phyloP scores from a whole-genome alignment of 1,139 yeast species.

The Candida sp. region DNA sequence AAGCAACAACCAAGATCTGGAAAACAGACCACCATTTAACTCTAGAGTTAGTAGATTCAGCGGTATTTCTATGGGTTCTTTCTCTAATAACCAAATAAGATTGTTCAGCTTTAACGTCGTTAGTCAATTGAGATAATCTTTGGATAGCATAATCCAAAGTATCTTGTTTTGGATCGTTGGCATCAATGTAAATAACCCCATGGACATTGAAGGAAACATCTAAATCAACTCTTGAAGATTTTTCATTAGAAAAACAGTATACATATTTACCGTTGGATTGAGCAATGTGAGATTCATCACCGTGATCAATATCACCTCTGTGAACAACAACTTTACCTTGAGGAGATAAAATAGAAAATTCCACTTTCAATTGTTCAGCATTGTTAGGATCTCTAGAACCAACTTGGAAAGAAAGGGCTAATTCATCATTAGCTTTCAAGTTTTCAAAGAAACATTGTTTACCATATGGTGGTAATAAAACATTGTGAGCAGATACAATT shows the following conservation, averaged over 20 bases:
- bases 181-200: constrained; percentile 87
- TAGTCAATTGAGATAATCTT: constrained; percentile 70
- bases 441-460: constrained; percentile 87
- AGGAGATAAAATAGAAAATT: constrained; percentile 65
- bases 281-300: constrained; percentile 72
- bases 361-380: constrained; percentile 73
- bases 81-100: constrained; percentile 93
- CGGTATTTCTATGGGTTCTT: constrained; percentile 97
- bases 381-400: constrained; percentile 86
- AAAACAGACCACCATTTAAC: constrained; percentile 98
- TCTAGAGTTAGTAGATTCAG: constrained; percentile 94
- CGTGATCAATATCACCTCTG: constrained; percentile 66
- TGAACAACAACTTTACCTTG: constrained; percentile 51
- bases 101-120: constrained; percentile 89
- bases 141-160: constrained; percentile 84
- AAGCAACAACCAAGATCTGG: constrained; percentile 82
- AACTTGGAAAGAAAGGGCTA: constrained; percentile 88
- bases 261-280: constrained; percentile 68
- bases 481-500: constrained; percentile 63
- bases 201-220: constrained; percentile 96
- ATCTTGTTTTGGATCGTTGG: constrained; percentile 77
- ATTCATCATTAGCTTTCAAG: constrained; percentile 78
- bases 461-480: constrained; percentile 79
- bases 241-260: constrained; percentile 92
- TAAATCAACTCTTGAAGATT: constrained; percentile 65